Base-by-base conservation (phyloP, 2,329 filamentous ascomycete genomes). In the Lachnellula willkommii region DNA sequence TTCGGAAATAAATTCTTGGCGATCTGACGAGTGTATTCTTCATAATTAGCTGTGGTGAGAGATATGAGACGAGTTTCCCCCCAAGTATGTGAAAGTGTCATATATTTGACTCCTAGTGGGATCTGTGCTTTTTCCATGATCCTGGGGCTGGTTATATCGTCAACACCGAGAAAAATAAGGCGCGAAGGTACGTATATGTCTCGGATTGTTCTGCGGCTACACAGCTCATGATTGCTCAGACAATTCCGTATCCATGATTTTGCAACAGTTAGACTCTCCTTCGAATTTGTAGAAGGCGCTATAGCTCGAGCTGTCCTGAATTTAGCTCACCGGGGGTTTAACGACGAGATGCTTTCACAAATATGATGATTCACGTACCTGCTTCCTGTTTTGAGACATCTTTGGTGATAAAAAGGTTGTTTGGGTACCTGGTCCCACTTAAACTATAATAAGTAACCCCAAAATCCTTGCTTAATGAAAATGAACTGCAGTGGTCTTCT, bases 81-180 rank as follows among this genome's bases (percentile, higher is more conserved):
- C 67, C 67, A 69, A 42, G 66, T 63, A 50, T 69, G 63, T 39
- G 63, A 64, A 9, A 69, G 54, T 6, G 64, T 63, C 39, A 65
- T 59, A 26, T 65, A 69, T 49, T 53, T 52, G 32, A 47, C 52
- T 28, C 51, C 35, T 2, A 24, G 15, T 8, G 39, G 24, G 14
- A 55, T 37, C 14, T 55, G 24, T 32, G 46, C 26, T 5, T 52
- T 17, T 50, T 52, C 47, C 6, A 54, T 28, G n/a, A 57, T 26
- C 24, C 47, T 32, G 7, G 47, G 40, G 35, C 39, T 35, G 15
- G 43, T 9, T 17, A 22, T 35, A n/a, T 53, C 35, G 1, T 15
- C 40, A 8, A 26, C 6, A 1, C 55, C 55, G 4, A 58, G 52
- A n/a, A 48, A 48, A 22, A 58, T 51, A 6, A 58, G 37, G 26